phyloP scores from a whole-genome alignment of 2,329 filamentous ascomycete genomes.

The Aspergillus melleus region DNA sequence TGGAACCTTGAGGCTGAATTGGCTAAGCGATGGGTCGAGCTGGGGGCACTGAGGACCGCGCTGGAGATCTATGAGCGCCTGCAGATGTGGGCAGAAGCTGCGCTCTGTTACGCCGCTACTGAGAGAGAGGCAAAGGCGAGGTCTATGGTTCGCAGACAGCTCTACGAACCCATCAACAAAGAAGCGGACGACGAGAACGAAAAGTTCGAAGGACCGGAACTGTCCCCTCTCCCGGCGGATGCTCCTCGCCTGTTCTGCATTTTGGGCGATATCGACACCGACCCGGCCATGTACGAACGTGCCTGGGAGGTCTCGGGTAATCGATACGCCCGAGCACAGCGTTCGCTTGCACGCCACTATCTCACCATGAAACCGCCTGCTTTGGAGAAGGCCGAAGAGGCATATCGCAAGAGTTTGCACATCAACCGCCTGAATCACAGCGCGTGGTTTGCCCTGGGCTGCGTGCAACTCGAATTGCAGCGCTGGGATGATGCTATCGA shows the following conservation, averaged over 20 bases:
- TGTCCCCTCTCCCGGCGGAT: conserved; percentile 71
- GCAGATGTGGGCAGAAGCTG: conserved; percentile 91
- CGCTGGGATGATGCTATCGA: conserved; percentile 77
- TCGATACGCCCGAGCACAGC: conserved; percentile 83
- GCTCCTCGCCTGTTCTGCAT: conserved; percentile 90
- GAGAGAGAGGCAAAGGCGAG: conserved; percentile 82
- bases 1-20: conserved; percentile 96
- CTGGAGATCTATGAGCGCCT: conserved; percentile 94
- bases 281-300: conserved; percentile 73
- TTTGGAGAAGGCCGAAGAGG: conserved; percentile 68
- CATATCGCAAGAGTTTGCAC: conserved; percentile 74
- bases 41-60: conserved; percentile 85
- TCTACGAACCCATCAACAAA: conserved; percentile 66
- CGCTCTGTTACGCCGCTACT: conserved; percentile 79
- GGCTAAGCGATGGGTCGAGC: conserved; percentile 84
- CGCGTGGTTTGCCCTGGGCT: conserved; percentile 88
- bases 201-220: conserved; percentile 66
- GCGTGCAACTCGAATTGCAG: conserved; percentile 76
- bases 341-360: conserved; percentile 79
- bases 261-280: conserved; percentile 80
- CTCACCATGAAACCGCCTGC: conserved; percentile 62
- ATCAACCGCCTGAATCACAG: conserved; percentile 80
- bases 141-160: conserved; percentile 71
- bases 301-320: conserved; percentile 83
- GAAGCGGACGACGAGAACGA: conserved; percentile 53